Base-by-base conservation (phyloP, 2,329 filamentous ascomycete species). In the Metarhizium sp. region DNA sequence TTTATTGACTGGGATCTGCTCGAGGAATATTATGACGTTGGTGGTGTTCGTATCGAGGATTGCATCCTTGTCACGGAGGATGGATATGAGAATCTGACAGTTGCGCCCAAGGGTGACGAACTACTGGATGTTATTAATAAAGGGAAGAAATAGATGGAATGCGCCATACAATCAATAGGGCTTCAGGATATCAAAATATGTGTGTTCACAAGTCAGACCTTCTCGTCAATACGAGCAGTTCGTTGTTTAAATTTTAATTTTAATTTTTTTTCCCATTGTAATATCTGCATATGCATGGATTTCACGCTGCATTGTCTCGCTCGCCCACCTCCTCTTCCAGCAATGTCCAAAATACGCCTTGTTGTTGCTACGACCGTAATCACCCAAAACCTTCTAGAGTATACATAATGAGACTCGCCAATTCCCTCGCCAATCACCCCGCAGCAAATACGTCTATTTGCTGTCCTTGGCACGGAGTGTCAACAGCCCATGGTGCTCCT, bases 1-100 rank as follows among this genome's bases (percentile, higher is more conserved):
- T 88, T 81, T 62, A 85, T 94, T 64, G 79, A 92, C 69, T 73
- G 74, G 60, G 74, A 77, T 5, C 78, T 86, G 5, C 71, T 94
- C 51, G 82, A 85, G 58, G 75, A 73, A 59, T 92, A 87, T 68
- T 92, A 88, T 75, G 74, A 73, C 30, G 86, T 97, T 1, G 94
- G 92, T 16, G 94, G 94, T 38, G 90, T 96, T 30, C 81, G 94
- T 50, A 95, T 97, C 58, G 94, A 99, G 73, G 91, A 97, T 66
- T 89, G 92, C 68, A 80, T 97, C 43, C 76, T 94, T 25, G 84
- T 97, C 50, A 94, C 87, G 1, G 77, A 86, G 58, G 75, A 81
- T 29, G 91, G 92, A 0, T 84, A 84, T 63, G 91, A 96, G 71
- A 95, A 95, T 66, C 66, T 97, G 67, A 95, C 91, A 1, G 79